Evolutionary conservation across 768 basidiomycete species (phyloP).

Genomic region (Hygrophorus russula): DNA sequence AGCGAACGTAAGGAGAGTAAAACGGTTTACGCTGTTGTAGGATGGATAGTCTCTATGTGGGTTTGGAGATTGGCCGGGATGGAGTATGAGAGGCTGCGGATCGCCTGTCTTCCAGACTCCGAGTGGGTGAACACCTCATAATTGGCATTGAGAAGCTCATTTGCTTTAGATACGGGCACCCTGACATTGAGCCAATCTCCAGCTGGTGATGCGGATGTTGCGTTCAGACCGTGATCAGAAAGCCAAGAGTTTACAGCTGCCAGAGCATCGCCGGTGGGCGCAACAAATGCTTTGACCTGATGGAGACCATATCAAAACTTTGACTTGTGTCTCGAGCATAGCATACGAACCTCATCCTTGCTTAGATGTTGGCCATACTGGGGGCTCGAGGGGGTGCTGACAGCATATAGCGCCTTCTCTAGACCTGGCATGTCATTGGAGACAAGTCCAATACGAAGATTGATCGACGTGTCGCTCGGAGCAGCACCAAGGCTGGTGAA

Average conservation of each 20-base stretch:
- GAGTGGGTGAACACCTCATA: slow-evolving; percentile 15
- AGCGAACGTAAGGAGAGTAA: slow-evolving; percentile 8
- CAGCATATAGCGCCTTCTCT: slow-evolving; percentile 22
- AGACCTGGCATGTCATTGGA: slow-evolving; percentile 24
- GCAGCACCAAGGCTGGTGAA: too few relatives aligned
- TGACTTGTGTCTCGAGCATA: slow-evolving; percentile 8
- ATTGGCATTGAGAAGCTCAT: slow-evolving; percentile 15
- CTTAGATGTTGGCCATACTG: slow-evolving; percentile 25
- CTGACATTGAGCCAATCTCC: slow-evolving; percentile 19
- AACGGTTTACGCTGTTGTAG: slow-evolving; percentile 17
- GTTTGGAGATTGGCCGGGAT: slow-evolving; percentile 13
- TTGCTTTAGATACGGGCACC: slow-evolving; percentile 17
- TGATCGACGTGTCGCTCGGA: too few relatives aligned
- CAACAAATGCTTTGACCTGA: slow-evolving; percentile 19
- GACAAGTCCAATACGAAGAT: slow-evolving; percentile 25
- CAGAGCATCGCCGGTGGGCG: slow-evolving; percentile 13
- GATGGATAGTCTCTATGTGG: slow-evolving; percentile 19
- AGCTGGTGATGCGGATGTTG: slow-evolving; percentile 10
- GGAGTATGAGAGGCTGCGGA: slow-evolving; percentile 18
- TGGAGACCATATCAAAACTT: background rate
- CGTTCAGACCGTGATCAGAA: slow-evolving; percentile 12
- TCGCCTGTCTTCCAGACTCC: slow-evolving; percentile 11
- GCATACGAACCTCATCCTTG: slow-evolving; percentile 28
- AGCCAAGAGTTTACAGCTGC: slow-evolving; percentile 15
- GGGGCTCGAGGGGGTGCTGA: slow-evolving; percentile 24